These are phyloP conservation scores for Mrakia hoshinonis DNA, from an alignment of 768 basidiomycete genomes.

Conservation along the genomic window DNA sequence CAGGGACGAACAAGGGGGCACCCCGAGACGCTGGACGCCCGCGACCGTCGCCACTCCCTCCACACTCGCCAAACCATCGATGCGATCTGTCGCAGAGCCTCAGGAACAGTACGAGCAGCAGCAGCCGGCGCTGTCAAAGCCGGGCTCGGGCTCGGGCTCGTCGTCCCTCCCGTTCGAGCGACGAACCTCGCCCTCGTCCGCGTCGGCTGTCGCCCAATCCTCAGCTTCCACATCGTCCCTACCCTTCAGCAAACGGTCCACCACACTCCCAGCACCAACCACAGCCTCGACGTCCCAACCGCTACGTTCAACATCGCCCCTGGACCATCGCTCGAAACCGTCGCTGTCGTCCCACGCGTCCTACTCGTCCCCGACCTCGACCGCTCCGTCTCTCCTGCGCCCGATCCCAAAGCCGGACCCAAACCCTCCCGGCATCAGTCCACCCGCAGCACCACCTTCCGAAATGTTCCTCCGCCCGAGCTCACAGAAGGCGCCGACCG, in stretches of 20 bases:
- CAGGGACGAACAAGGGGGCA: too few relatives aligned
- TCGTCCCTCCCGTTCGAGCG: conserved; percentile 5
- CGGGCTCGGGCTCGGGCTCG: neutral
- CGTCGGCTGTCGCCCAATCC: neutral
- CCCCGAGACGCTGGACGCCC: too few relatives aligned
- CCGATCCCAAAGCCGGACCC: neutral
- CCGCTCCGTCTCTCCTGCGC: neutral
- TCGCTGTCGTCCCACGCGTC: neutral
- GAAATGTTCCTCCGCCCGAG: neutral
- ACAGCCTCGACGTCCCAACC: neutral
- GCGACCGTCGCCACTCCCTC: neutral
- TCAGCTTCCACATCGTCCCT: neutral
- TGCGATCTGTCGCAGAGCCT: too few relatives aligned
- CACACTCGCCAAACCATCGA: neutral
- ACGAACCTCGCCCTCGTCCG: neutral
- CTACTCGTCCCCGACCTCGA: neutral
- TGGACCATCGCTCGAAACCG: conserved; percentile 1
- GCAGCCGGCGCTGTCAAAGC: too few relatives aligned
- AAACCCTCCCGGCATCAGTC: neutral
- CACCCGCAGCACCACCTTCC: neutral
- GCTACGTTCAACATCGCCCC: neutral
- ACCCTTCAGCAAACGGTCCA: too few relatives aligned
- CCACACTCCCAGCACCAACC: neutral
- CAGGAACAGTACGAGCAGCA: neutral
- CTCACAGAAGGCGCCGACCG: neutral